A percentile compares a stretch with the other conserved stretches of the same genome.
Evolutionary conservation across 73 alveolate genomes (phyloP).

Genomic region (Paramecium primaurelia): DNA sequence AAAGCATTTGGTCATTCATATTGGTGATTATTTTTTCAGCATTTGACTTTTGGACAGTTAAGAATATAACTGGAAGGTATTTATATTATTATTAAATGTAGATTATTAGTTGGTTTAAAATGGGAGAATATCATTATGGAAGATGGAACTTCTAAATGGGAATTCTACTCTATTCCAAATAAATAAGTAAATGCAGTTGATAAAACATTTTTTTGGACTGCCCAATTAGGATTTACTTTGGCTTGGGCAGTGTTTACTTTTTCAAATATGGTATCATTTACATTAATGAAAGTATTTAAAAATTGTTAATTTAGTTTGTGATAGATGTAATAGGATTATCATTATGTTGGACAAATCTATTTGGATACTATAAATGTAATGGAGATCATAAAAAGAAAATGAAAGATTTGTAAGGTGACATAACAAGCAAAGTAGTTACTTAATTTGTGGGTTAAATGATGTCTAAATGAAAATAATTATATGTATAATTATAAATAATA

Average conservation of each 20-base stretch:
- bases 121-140: slow-evolving; percentile 1
- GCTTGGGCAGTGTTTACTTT: background rate
- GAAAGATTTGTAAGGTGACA: background rate
- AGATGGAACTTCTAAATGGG: background rate
- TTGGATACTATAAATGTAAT: slow-evolving; percentile 13
- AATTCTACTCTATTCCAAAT: background rate
- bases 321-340: background rate
- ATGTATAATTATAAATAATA: background rate
- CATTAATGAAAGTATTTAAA: background rate
- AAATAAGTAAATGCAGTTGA: background rate
- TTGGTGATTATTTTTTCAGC: slow-evolving; percentile 6
- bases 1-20: background rate
- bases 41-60: slow-evolving; percentile 26
- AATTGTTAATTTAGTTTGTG: background rate
- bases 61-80: slow-evolving; percentile 29
- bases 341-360: background rate
- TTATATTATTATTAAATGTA: background rate
- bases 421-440: background rate
- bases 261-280: background rate
- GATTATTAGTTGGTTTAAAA: slow-evolving; percentile 30
- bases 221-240: background rate
- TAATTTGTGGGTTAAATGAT: background rate
- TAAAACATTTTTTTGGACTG: slow-evolving; percentile 2
- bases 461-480: background rate
- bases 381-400: background rate